Evolutionary conservation across 164 flowering plant species (phyloP).

Genomic region (Piper betle): DNA sequence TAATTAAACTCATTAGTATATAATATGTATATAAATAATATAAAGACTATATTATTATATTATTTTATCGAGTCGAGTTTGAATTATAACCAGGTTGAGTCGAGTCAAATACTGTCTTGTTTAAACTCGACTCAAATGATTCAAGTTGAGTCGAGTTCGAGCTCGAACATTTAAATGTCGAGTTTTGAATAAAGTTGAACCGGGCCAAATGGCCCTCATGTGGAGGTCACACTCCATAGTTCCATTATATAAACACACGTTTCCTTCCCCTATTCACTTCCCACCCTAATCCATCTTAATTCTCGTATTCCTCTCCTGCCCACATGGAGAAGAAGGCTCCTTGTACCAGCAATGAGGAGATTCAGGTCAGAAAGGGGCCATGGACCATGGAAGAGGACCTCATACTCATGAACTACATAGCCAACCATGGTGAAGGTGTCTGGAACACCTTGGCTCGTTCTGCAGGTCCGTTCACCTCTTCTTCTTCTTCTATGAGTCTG

Average conservation of each 20-base stretch:
- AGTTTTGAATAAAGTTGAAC: too few species aligned
- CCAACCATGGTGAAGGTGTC: constrained; percentile 89
- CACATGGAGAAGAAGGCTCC: constrained; percentile 39
- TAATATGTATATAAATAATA: too few species aligned
- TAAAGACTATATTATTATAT: too few species aligned
- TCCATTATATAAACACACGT: neutral
- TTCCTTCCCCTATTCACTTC: neutral
- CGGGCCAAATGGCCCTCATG: too few species aligned
- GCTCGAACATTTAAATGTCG: too few species aligned
- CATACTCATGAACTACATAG: constrained; percentile 81
- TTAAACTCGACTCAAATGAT: too few species aligned
- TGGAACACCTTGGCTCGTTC: constrained; percentile 87
- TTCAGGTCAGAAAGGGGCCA: constrained; percentile 86
- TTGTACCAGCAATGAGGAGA: constrained; percentile 35
- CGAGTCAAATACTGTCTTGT: too few species aligned
- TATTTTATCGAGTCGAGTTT: too few species aligned
- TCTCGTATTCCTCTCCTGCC: neutral
- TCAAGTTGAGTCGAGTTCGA: too few species aligned
- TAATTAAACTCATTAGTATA: too few species aligned
- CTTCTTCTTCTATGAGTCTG: neutral
- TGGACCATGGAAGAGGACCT: constrained; percentile 96
- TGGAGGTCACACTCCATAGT: too few species aligned
- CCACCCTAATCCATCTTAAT: neutral
- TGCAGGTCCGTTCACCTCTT: constrained; percentile 38
- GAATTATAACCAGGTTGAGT: too few species aligned